Percentiles rank a stretch among this genome's conserved stretches.
Conservation (phyloP, 192 early-diverging fungal genomes). For the Polychytrium aggregatum region DNA sequence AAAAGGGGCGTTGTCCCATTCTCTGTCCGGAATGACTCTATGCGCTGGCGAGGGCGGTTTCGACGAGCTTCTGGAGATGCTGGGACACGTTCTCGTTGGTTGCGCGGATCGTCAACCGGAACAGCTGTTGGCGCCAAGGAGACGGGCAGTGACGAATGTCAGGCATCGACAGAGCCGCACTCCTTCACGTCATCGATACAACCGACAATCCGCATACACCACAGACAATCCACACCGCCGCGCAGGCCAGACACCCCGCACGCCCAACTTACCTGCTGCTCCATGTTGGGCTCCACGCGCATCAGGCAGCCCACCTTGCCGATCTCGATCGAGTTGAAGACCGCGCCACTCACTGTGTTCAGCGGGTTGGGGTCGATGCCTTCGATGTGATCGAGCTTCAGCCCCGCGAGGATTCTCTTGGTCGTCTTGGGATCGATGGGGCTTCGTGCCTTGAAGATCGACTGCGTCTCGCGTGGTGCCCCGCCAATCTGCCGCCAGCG, state of each 20-base stretch:
- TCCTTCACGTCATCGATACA: too few species aligned
- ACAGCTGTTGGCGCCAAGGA: constrained; percentile 60
- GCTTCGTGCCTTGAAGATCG: constrained; percentile 38
- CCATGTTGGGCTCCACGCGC: constrained; percentile 75
- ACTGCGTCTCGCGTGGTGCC: constrained; percentile 67
- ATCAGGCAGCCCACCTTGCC: constrained; percentile 88
- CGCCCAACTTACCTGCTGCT: constrained; percentile 55
- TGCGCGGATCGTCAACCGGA: constrained; percentile 76
- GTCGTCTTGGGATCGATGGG: constrained; percentile 40
- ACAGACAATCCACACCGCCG: too few species aligned
- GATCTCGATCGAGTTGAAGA: constrained; percentile 58
- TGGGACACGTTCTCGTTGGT: constrained; percentile 71
- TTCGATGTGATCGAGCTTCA: constrained; percentile 64
- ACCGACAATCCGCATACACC: neutral
- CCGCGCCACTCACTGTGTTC: constrained; percentile 83
- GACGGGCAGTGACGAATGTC: too few species aligned
- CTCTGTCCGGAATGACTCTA: too few species aligned
- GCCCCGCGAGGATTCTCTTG: constrained; percentile 47
- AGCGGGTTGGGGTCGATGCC: constrained; percentile 79
- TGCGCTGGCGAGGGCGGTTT: too few species aligned
- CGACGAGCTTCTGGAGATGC: too few species aligned
- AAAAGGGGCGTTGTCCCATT: too few species aligned
- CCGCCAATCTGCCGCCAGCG: constrained; percentile 97
- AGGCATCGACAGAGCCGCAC: too few species aligned
- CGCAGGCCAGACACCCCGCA: neutral